Evolutionary conservation across 352 stramenopile genomes (phyloP).

Genomic region (Phytopythium aichiense): DNA sequence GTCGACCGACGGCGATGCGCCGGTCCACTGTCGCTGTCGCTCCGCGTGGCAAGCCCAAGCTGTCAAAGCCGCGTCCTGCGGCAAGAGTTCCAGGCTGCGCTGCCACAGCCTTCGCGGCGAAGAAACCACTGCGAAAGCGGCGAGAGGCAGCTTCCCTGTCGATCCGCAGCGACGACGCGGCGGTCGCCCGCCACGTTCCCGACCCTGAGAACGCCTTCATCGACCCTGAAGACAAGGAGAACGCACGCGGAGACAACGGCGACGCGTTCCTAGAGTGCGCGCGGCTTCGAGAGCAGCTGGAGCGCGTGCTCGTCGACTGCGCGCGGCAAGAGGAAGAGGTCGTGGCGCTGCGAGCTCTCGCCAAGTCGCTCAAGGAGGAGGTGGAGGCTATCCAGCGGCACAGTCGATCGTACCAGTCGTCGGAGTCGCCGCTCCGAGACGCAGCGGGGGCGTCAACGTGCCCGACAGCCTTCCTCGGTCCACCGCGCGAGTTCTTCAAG

Average conservation of each 20-base stretch:
- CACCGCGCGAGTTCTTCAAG: slow-evolving; percentile 42
- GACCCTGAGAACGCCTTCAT: neutral
- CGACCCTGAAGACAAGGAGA: slow-evolving; percentile 2
- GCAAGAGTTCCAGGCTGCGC: neutral
- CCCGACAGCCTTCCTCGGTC: neutral
- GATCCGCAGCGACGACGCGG: neutral
- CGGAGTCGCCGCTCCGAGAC: neutral
- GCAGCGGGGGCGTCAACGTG: neutral
- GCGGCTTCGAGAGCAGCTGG: slow-evolving; percentile 41
- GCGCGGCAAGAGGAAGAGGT: slow-evolving; percentile 57
- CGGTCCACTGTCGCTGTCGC: neutral
- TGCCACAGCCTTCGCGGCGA: neutral
- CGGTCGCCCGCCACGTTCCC: neutral
- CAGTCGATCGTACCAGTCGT: neutral
- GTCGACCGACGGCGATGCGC: neutral
- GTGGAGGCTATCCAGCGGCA: slow-evolving; percentile 33
- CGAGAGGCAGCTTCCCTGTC: neutral
- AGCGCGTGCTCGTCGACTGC: slow-evolving; percentile 40
- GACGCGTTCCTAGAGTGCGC: slow-evolving; percentile 24
- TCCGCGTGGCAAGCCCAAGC: neutral
- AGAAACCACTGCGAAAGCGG: neutral
- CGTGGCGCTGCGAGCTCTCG: slow-evolving; percentile 46
- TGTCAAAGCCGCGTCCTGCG: neutral
- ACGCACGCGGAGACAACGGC: slow-evolving; percentile 1
- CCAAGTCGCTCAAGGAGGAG: slow-evolving; percentile 48